Base-by-base conservation (phyloP, 2,329 filamentous ascomycete genomes). In the Stagonosporopsis vannaccii region DNA sequence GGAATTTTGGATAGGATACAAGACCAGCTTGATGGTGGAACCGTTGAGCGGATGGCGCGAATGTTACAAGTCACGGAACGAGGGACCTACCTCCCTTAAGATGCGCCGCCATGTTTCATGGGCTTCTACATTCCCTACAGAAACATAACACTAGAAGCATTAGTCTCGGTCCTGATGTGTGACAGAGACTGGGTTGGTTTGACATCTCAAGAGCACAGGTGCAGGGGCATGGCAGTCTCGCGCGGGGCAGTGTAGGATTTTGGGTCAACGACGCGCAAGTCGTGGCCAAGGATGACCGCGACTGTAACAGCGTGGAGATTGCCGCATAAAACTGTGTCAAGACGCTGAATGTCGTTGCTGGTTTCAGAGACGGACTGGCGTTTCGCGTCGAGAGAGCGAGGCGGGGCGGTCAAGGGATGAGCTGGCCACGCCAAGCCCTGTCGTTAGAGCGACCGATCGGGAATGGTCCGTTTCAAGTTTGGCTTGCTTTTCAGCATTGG, bases 161-260 rank as follows among this genome's bases (percentile, higher is more conserved):
- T 56, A 56, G 41, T 41, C n/a, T 41, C 32, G 30, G 41, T 25
- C 41, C 19, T 49, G 46, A 19, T 37, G 53, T 56, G 46, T 37
- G 41, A 47, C 46, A 56, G 53, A 56, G 45, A 54, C 53, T 30
- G 32, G 53, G 53, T 37, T 51, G 30, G 47, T 56, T 46, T 37
- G 46, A 42, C 47, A 35, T 37, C 22, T 22, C 41, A 19, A 36
- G 39, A 33, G 32, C 28, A 56, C 20, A 30, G 15, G 28, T 25
- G 53, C 53, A 56, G 53, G 53, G 46, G 30, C 22, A 46, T 45
- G 26, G 40, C 41, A 39, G 45, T 23, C 35, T 36, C 41, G 41
- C 46, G 46, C 32, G 41, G 46, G 40, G 22, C 40, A 43, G 45
- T 45, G 33, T 49, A n/a, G 8, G 33, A 35, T 17, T 35, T 33